Evolutionary conservation across 257 asterid genomes (phyloP).

Genomic region (Solanum pinnatisectum): DNA sequence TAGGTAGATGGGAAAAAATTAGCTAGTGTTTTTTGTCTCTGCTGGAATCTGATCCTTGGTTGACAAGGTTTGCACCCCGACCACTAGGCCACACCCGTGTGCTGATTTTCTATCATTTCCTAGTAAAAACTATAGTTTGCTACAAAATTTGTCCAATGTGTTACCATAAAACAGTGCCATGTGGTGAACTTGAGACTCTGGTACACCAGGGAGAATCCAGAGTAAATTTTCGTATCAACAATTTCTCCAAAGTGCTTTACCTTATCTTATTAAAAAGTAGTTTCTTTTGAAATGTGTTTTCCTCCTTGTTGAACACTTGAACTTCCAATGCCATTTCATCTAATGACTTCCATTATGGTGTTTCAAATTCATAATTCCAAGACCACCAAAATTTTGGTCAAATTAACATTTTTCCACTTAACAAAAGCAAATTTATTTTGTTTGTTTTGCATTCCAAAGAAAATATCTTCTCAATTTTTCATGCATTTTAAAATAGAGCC

Average conservation of each 20-base stretch:
- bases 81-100: not conserved
- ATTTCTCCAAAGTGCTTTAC: not conserved
- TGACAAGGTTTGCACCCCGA: not conserved
- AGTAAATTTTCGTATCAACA: not conserved
- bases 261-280: not conserved
- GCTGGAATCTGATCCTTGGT: not conserved
- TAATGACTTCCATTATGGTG: not conserved
- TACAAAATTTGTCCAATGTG: not conserved
- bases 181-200: not conserved
- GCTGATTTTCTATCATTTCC: not conserved
- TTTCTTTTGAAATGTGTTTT: not conserved
- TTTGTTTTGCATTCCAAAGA: not conserved
- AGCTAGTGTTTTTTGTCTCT: not conserved
- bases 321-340: not conserved
- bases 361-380: not conserved
- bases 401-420: not conserved
- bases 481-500: not conserved
- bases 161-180: not conserved
- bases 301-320: not conserved
- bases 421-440: not conserved
- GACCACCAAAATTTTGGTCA: not conserved
- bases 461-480: not conserved
- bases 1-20: not conserved
- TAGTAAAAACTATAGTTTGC: not conserved
- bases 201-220: not conserved